Conservation (phyloP, 1,284 basidiomycete species). For the Rhizoctonia solani region DNA sequence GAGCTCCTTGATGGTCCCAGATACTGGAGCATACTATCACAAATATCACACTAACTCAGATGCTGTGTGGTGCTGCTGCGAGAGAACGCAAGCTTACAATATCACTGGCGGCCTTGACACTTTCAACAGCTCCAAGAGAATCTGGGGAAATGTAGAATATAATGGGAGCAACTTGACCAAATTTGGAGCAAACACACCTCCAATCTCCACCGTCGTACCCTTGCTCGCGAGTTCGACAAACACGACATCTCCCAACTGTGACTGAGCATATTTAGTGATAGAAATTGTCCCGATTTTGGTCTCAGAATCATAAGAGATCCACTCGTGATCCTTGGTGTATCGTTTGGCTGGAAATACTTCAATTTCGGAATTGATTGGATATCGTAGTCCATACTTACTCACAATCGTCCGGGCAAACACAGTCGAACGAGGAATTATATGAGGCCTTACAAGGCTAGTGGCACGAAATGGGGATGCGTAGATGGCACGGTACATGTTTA, state of each 20-base stretch:
- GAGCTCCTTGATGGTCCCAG: slow-evolving; percentile 79
- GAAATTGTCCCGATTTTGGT: slow-evolving; percentile 83
- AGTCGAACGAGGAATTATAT: neutral
- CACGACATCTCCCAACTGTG: slow-evolving; percentile 93
- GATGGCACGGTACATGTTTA: slow-evolving; percentile 22
- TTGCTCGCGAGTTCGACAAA: slow-evolving; percentile 90
- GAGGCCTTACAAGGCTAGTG: neutral
- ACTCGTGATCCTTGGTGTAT: slow-evolving; percentile 92
- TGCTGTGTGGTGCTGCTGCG: neutral
- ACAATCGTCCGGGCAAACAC: slow-evolving; percentile 20
- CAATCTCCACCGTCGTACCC: slow-evolving; percentile 72
- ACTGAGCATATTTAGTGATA: slow-evolving; percentile 94
- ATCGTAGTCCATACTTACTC: slow-evolving; percentile 3
- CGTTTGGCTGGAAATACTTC: slow-evolving; percentile 63
- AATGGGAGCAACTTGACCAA: neutral
- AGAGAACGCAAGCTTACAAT: slow-evolving; percentile 57
- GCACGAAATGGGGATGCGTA: slow-evolving; percentile 13
- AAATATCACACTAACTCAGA: slow-evolving; percentile 44
- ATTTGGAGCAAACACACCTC: slow-evolving; percentile 61
- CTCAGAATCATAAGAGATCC: slow-evolving; percentile 77
- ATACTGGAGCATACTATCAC: slow-evolving; percentile 85
- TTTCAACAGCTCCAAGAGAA: slow-evolving; percentile 93
- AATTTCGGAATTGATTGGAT: slow-evolving; percentile 41
- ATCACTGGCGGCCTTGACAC: slow-evolving; percentile 97
- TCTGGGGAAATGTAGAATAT: slow-evolving; percentile 55